Base-by-base conservation (phyloP, 805 yeast genomes). In the Metschnikowia chrysomelidarum region DNA sequence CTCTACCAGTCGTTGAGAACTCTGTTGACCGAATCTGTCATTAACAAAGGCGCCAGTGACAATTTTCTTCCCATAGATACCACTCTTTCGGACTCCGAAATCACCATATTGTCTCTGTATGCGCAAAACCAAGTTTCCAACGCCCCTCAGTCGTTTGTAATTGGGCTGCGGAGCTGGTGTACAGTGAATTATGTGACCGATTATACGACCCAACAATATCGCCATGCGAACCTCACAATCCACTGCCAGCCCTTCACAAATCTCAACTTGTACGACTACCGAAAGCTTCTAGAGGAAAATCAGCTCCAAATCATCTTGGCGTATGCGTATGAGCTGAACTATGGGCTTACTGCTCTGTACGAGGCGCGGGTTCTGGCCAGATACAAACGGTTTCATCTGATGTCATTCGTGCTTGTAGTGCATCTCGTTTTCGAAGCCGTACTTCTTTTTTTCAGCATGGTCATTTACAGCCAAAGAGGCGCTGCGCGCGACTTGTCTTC, bases 51-150 rank as follows among this genome's bases (percentile, higher is more conserved):
- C 16, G 28, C 27, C 12, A 54, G 11, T 15, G 30, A 34, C 7
- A 28, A 34, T 13, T 22, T 33, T 11, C 38, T 47, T 12, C 62
- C 65, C 3, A 41, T 54, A 4, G 69, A 60, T 35, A 39, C 52
- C 12, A 47, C 61, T 4, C 50, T 74, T 15, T 72, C 81, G 2
- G 70, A 76, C 29, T 69, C 79, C 2, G 76, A 74, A 38, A 63
- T 77, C 18, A 40, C 57, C 9, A 48, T 75, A 5, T 51, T 77
- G 23, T 59, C 73, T 1, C 54, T 59, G 10, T 77, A 75, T 46
- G 69, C 78, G 4, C 59, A 64, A 38, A 52, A 51, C 3, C 71
- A 73, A 43, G 77, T 76, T 10, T 56, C 58, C 5, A 41, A 49
- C 19, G 72, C 77, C 1, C 80, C 82, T 1, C 78, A 76, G 47